A percentile compares a stretch with the other conserved stretches of the same genome.
phyloP scores from a whole-genome alignment of 495 filamentous ascomycete genomes.

The Durotheca rogersii region DNA sequence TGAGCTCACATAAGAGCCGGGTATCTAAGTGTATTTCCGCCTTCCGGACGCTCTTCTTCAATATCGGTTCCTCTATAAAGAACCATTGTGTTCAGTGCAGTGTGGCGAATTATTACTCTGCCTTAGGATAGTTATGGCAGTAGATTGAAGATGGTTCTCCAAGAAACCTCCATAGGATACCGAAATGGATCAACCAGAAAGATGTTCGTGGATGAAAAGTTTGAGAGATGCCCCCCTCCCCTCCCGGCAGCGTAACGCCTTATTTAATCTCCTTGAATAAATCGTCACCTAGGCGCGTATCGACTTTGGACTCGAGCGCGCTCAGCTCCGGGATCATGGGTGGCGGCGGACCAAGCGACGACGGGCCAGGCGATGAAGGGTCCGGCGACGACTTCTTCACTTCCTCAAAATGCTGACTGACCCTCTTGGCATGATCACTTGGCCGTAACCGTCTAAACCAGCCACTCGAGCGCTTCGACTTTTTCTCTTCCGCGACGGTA shows the following conservation, averaged over 20 bases:
- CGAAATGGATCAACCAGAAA: constrained; percentile 15
- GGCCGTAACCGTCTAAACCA: constrained; percentile 50
- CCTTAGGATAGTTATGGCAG: constrained; percentile 23
- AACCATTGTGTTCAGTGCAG: constrained; percentile 25
- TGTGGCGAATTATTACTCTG: constrained; percentile 29
- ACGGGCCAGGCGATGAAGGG: constrained; percentile 60
- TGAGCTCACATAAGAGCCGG: constrained; percentile 38
- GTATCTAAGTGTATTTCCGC: constrained; percentile 36
- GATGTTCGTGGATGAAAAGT: constrained; percentile 16
- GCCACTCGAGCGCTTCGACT: constrained; percentile 50
- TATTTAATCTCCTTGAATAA: constrained; percentile 59
- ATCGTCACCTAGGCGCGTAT: constrained; percentile 51
- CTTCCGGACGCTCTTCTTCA: constrained; percentile 17
- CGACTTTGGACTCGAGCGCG: constrained; percentile 51
- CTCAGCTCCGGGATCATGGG: constrained; percentile 62
- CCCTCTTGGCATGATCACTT: constrained; percentile 37
- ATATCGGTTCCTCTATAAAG: constrained; percentile 18
- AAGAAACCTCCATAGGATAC: constrained; percentile 9
- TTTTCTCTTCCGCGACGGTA: constrained; percentile 40
- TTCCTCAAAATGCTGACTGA: constrained; percentile 34
- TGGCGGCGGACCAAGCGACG: constrained; percentile 52
- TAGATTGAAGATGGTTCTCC: constrained; percentile 13
- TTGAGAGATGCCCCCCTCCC: too few relatives aligned
- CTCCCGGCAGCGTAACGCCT: too few relatives aligned
- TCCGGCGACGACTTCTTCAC: constrained; percentile 41